Evolutionary conservation across 1,284 basidiomycete genomes (phyloP).

Genomic region (Exobasidium rhododendri): DNA sequence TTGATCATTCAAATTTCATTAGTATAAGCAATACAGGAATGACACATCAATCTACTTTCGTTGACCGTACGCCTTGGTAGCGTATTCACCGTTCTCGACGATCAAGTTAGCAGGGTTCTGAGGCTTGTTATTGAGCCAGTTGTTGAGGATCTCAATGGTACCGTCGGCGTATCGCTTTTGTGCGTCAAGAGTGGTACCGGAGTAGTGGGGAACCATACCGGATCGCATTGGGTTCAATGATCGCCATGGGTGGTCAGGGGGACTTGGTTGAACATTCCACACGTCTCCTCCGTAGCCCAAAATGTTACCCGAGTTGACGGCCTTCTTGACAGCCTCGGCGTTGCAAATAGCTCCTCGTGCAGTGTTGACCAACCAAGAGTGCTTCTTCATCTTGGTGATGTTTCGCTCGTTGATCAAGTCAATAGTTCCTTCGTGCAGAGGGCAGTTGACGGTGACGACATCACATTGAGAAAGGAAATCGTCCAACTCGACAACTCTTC

Average conservation of each 20-base stretch:
- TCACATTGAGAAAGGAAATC: conserved; percentile 77
- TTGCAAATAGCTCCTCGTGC: conserved; percentile 90
- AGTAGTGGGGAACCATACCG: conserved; percentile 70
- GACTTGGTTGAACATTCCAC: conserved; percentile 56
- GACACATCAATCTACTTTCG: no score
- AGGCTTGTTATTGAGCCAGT: conserved; percentile 66
- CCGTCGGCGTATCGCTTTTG: conserved; percentile 83
- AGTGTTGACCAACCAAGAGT: conserved; percentile 83
- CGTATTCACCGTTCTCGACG: conserved; percentile 53
- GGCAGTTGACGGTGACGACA: conserved; percentile 83
- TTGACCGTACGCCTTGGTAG: conserved; percentile 53
- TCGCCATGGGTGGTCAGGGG: conserved; percentile 81
- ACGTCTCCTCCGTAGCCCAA: conserved; percentile 62
- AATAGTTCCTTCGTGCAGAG: conserved; percentile 80
- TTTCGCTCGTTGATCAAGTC: conserved; percentile 69
- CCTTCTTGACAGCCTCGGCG: conserved; percentile 72
- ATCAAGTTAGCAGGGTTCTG: conserved; percentile 81
- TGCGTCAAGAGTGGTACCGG: conserved; percentile 85
- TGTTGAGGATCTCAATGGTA: conserved; percentile 72
- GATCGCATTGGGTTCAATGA: conserved; percentile 68
- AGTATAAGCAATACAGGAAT: no score
- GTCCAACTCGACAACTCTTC: conserved; percentile 77
- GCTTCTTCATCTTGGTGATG: conserved; percentile 83
- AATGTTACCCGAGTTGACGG: conserved; percentile 74
- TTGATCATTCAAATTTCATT: conserved; percentile 5